Conservation (phyloP, 1,284 basidiomycete species). For the Ceratobasidium sp. region DNA sequence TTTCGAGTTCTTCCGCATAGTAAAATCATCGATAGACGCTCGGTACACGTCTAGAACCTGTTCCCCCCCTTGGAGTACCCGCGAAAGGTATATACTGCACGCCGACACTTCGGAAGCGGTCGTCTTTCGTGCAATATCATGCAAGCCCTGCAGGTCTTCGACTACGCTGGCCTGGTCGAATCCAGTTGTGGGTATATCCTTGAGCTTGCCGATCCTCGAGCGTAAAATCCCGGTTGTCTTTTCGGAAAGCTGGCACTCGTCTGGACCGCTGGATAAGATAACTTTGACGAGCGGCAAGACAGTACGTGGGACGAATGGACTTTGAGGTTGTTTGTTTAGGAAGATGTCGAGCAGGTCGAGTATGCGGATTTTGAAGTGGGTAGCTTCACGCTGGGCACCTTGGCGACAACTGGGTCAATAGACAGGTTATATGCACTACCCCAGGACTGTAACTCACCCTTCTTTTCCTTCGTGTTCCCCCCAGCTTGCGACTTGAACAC, state of each 20-base stretch:
- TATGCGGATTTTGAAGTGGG: constrained; percentile 94
- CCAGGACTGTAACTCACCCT: constrained; percentile 63
- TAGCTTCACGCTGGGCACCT: constrained; percentile 83
- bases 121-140: constrained; percentile 78
- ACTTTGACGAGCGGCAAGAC: constrained; percentile 84
- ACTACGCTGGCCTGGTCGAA: constrained; percentile 63
- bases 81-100: constrained; percentile 80
- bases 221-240: constrained; percentile 86
- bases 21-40: constrained; percentile 81
- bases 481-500: constrained; percentile 82
- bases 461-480: constrained; percentile 69
- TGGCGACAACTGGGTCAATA: constrained; percentile 46
- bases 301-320: constrained; percentile 73
- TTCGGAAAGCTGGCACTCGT: constrained; percentile 87
- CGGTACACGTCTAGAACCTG: constrained; percentile 72
- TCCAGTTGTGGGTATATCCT: constrained; percentile 69
- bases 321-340: constrained; percentile 80
- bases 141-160: constrained; percentile 74
- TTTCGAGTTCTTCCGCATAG: constrained; percentile 83
- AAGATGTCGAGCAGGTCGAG: constrained; percentile 92
- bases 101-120: constrained; percentile 74
- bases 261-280: constrained; percentile 71
- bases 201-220: constrained; percentile 80
- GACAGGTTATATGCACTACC: constrained; percentile 11
- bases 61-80: constrained; percentile 61